Evolutionary conservation across 106 monocot genomes (phyloP).

Genomic region (Dendrobium nobile): DNA sequence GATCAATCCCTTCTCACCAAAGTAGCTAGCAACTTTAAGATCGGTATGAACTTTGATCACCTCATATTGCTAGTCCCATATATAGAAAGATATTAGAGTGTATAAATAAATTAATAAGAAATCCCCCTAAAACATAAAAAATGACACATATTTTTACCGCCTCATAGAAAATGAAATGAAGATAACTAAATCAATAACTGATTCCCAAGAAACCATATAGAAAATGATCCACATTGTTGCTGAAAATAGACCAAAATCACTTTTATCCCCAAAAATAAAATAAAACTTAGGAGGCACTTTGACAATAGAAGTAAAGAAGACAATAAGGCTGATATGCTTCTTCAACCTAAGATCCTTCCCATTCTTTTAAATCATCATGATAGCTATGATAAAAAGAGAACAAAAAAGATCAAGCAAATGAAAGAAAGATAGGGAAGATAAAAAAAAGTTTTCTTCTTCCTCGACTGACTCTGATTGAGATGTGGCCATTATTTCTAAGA

Average conservation of each 20-base stretch:
- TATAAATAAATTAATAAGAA: neutral
- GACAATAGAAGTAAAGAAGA: conserved; percentile 85
- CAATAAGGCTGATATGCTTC: conserved; percentile 20
- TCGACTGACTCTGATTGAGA: neutral
- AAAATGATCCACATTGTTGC: too few species aligned
- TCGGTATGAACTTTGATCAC: conserved; percentile 39
- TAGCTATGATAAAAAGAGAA: conserved; percentile 28
- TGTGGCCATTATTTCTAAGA: neutral
- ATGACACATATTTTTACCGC: neutral
- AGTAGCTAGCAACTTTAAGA: conserved; percentile 40
- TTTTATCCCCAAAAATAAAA: neutral
- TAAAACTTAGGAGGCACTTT: conserved; percentile 67
- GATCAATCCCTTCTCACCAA: conserved; percentile 59
- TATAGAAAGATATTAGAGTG: neutral
- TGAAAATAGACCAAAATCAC: neutral
- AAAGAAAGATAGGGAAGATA: neutral
- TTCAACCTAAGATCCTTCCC: conserved; percentile 19
- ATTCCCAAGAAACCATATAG: too few species aligned
- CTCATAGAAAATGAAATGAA: too few species aligned
- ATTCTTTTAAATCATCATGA: conserved; percentile 44
- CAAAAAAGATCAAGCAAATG: neutral
- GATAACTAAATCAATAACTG: too few species aligned
- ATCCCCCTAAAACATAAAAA: neutral
- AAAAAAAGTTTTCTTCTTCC: neutral
- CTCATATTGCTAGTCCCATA: neutral